Evolutionary conservation across 176 grass and related monocot genomes (phyloP), one percentile per base, ranked within the genome.

Genomic region (Dendrocalamus sinicus): DNA sequence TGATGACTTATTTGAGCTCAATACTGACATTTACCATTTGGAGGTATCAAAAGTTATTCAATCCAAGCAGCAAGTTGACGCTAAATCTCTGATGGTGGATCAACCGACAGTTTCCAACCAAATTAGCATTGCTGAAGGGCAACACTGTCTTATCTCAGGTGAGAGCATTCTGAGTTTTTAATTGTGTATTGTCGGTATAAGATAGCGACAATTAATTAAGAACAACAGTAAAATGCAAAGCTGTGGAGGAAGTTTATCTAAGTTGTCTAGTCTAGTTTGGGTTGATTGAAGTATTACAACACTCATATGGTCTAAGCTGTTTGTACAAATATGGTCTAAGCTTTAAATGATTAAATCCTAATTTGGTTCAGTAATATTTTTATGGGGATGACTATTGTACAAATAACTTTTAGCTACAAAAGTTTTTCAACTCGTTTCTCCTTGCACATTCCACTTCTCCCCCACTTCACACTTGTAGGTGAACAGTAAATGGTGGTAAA

Each of bases 1-100:
- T 9, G 77, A 93, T 28, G 88, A 84, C 43, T 85, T 88, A 78
- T 90, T 90, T 93, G 91, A 90, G 83, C 85, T 88, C 69, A 17
- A 77, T 39, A 54, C 81, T 69, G 58, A 74, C 59, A 83, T 45
- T 66, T 85, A 86, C 62, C 74, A 64, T 85, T 84, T 77, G 17
- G 60, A 88, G 50, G 41, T 28, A 79, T 72, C 59, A 78, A 77
- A 58, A 45, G 23, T 11, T 78, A 45, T 62, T 57, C 77, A 72
- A 74, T 85, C 66, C 3, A 84, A 84, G 58, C 88, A 73, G 46
- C 55, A 85, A 60, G 12, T 73, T 79, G 68, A 75, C 37, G 57
- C 46, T 76, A 80, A 15, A 92, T 45, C 82, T 78, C 19, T 46
- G 17, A 44, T 15, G 16, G 12, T 83, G 80, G 79, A 88, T 41